Conservation (phyloP, 2,329 filamentous ascomycete species). For the Arthrobotrys conoides region DNA sequence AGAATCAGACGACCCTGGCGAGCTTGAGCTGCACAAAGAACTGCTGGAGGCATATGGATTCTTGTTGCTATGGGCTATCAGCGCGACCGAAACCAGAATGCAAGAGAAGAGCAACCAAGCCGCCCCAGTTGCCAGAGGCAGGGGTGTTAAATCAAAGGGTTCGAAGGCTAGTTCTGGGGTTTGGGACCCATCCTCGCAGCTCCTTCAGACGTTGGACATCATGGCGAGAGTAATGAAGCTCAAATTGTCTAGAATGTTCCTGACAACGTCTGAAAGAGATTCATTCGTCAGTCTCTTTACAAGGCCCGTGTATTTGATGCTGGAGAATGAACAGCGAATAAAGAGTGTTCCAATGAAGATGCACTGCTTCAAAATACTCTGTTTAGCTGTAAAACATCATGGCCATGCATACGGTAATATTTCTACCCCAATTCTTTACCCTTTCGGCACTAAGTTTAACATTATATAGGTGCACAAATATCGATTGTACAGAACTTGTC, state of each 20-base stretch:
- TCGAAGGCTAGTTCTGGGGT: constrained; percentile 78
- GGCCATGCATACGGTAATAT: constrained; percentile 91
- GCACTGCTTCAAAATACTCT: constrained; percentile 97
- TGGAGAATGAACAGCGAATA: constrained; percentile 92
- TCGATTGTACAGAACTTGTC: constrained; percentile 97
- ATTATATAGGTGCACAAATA: constrained; percentile 83
- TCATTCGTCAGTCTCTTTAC: constrained; percentile 95
- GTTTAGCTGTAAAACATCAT: constrained; percentile 96
- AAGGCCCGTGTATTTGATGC: constrained; percentile 89
- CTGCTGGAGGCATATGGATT: constrained; percentile 95
- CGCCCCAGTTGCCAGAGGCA: constrained; percentile 74
- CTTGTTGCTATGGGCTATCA: constrained; percentile 92
- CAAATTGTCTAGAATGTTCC: constrained; percentile 84
- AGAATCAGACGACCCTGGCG: constrained; percentile 91
- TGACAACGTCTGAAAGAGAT: constrained; percentile 95
- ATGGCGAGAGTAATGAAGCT: constrained; percentile 94
- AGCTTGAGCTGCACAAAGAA: constrained; percentile 87
- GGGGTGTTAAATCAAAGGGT: constrained; percentile 81
- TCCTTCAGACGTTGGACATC: constrained; percentile 88
- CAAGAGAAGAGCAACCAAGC: constrained; percentile 86
- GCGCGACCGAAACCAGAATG: constrained; percentile 92
- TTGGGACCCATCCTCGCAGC: constrained; percentile 91
- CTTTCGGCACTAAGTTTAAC: neutral
- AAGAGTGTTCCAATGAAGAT: constrained; percentile 92
- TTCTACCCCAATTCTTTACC: neutral